Evolutionary conservation across 2,329 filamentous ascomycete genomes (phyloP), one percentile per base, ranked within the genome.

Genomic region (Neofusicoccum parvum): DNA sequence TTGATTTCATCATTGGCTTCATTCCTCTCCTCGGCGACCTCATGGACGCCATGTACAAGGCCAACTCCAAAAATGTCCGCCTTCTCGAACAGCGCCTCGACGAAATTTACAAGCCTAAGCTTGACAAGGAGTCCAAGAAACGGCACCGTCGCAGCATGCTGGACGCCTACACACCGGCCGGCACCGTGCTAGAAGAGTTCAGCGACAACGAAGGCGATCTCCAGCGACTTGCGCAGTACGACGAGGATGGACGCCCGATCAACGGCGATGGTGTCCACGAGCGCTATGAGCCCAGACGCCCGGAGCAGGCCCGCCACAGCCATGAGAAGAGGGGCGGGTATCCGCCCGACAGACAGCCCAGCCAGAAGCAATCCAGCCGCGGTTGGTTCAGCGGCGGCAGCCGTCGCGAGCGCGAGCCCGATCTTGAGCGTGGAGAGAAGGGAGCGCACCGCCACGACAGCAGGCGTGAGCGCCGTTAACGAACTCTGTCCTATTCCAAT

Each of bases 1-100:
- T 94, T 46, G 92, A 96, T 74, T 92, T 95, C 70, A 75, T 85
- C 43, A 81, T 94, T 39, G 92, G 92, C 5, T 79, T 95, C 2
- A 81, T 94, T 0, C 92, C 92, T 0, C 86, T 94, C 68, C 68
- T 92, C 0, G 92, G 92, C n/a, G 92, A 94, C 72, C 67, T 94
- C 2, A 85, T 84, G 45, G 92, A 95, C 72, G 90, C 90, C 5
- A 76, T 87, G 3, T 90, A 90, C 79, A 88, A 90, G 67, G 89
- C 88, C 74, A 95, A 94, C 73, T 92, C 89, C 20, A 87, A 87
- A 71, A 95, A 94, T 71, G 88, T 90, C 5, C 84, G 90, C 41
- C 76, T 92, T 2, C 80, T 92, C 15, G 90, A 92, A 73, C 80
- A 87, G 53, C 83, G 90, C 69, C 82, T 95, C 63, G 86, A 91